Conservation (phyloP, 176 grass and related monocot genomes). For the Otatea glauca region DNA sequence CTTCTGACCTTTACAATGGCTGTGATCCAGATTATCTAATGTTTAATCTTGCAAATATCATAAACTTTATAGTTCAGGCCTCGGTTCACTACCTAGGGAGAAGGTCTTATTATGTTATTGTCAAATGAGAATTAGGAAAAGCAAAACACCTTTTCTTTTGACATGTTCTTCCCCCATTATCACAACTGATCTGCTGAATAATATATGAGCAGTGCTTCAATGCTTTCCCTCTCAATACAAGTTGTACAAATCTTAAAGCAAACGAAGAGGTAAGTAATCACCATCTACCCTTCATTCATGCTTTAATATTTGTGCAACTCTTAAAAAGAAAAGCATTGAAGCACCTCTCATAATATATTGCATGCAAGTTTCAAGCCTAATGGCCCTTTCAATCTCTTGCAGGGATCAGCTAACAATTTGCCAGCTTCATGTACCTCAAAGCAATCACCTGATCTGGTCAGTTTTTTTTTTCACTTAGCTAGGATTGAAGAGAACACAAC, state of each 20-base stretch:
- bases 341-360: not conserved
- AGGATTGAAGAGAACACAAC: not conserved
- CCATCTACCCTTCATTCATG: no score
- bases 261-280: no score
- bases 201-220: no score
- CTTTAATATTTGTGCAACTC: no score
- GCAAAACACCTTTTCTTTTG: not conserved
- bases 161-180: not conserved
- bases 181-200: not conserved
- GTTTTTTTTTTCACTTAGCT: slow-evolving; percentile 33
- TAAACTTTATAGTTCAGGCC: not conserved
- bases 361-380: slow-evolving; percentile 3
- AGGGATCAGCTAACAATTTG: slow-evolving; percentile 61
- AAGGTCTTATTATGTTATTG: not conserved
- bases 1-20: slow-evolving; percentile 22
- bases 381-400: slow-evolving; percentile 29
- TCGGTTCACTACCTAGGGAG: not conserved
- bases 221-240: no score
- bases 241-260: no score
- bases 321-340: no score
- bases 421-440: slow-evolving; percentile 64
- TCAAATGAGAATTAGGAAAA: not conserved
- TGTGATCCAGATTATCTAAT: slow-evolving; percentile 5
- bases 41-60: not conserved
- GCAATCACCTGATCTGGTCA: slow-evolving; percentile 52